Percentiles rank a stretch among this genome's conserved stretches.
These are phyloP conservation scores for Pseudocercospora fuligena DNA, from an alignment of 2,329 filamentous ascomycete species.

Conservation along the genomic window DNA sequence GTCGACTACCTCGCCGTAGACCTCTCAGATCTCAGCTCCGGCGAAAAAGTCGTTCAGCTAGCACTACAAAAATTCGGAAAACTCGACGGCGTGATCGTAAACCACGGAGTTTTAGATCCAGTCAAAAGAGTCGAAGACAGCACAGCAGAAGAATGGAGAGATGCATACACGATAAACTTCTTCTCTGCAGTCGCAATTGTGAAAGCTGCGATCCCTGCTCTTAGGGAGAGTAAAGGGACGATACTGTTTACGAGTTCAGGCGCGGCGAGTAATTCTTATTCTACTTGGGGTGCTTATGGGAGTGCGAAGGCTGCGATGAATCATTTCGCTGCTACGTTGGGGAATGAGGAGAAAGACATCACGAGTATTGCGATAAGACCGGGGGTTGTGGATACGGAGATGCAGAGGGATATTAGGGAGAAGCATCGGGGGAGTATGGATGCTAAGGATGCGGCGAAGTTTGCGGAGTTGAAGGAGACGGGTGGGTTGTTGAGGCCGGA, in stretches of 20 bases:
- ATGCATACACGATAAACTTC: conserved; percentile 80
- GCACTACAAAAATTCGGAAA: conserved; percentile 67
- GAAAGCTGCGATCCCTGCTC: conserved; percentile 70
- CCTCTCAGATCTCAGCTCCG: conserved; percentile 58
- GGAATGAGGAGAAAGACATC: conserved; percentile 76
- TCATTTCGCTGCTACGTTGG: conserved; percentile 74
- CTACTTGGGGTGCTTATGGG: conserved; percentile 80
- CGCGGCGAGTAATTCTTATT: conserved; percentile 69
- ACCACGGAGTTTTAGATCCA: conserved; percentile 82
- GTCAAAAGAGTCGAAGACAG: conserved; percentile 72
- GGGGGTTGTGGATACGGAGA: conserved; percentile 84
- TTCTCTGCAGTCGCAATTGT: conserved; percentile 82
- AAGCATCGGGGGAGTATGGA: conserved; percentile 68
- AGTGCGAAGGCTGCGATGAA: conserved; percentile 84
- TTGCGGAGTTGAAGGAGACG: conserved; percentile 69
- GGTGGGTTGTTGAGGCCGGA: conserved; percentile 74
- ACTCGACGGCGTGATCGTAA: conserved; percentile 83
- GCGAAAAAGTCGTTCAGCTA: conserved; percentile 65
- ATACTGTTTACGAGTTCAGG: conserved; percentile 83
- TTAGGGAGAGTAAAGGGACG: conserved; percentile 70
- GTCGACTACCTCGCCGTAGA: conserved; percentile 65
- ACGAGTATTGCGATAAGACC: conserved; percentile 75
- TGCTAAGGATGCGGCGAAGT: conserved; percentile 63
- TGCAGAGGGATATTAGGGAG: conserved; percentile 83
- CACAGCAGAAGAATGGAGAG: conserved; percentile 74